Evolutionary conservation across 2,329 filamentous ascomycete species (phyloP), one percentile per base, ranked within the genome.

Genomic region (Diaporthe capsici): DNA sequence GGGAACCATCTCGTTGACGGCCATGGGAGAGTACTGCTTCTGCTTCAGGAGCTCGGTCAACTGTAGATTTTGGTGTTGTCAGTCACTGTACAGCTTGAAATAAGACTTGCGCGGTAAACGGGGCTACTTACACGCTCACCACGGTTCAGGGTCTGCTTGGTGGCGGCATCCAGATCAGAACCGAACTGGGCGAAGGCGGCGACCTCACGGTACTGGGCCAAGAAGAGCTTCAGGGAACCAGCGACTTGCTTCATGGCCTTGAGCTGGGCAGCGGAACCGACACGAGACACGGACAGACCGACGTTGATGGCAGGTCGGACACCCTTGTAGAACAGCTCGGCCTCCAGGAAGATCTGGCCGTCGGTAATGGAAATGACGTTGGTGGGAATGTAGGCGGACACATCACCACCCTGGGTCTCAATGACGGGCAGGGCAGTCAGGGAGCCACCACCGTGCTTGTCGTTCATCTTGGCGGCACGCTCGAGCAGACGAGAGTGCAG

Each of bases 201-300:
- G 79, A 99, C 97, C 89, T 99, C 97, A 97, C 97, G 97, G 93
- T 99, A 99, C 91, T 99, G 97, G 84, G 97, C 97, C 94, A 99
- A 95, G 95, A 98, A 99, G 83, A 99, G 95, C 93, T 99, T 99
- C 85, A 99, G 92, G 82, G 96, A 98, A 92, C 97, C 97, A 84
- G 97, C 97, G 83, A 99, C 97, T 92, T 99, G 97, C 93, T 99
- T 99, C 97, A 99, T 99, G 90, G 97, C 96, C 95, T 98, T 99
- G 88, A 98, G 92, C 92, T 99, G 97, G 86, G 97, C 97, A 87
- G 97, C 95, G 85, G 97, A 99, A 87, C 97, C 97, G 93, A 99
- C 97, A 95, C 97, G 97, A 82, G 97, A 99, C 83, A 99, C 97
- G 84, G 97, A 99, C 83, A 99, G 95, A 97, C 97, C 97, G 94